phyloP scores from a whole-genome alignment of 2,329 filamentous ascomycete species.

The Diaporthe citrichinensis region DNA sequence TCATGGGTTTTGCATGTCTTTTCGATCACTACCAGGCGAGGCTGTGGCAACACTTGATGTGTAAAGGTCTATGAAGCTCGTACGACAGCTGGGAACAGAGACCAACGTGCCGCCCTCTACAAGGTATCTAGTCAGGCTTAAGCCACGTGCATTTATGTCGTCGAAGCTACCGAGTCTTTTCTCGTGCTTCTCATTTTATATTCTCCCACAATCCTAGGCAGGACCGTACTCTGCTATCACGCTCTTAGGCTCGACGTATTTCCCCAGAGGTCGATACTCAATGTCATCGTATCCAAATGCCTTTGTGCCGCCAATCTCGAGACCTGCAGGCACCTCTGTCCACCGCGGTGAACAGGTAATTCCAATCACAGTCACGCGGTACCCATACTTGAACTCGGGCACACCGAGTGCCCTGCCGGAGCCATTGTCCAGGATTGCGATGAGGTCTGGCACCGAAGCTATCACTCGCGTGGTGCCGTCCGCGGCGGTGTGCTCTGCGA shows the following conservation, averaged over 20 bases:
- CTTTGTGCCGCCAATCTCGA: conserved; percentile 62
- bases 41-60: neutral
- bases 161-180: neutral
- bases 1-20: neutral
- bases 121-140: neutral
- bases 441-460: conserved; percentile 64
- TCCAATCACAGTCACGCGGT: conserved; percentile 65
- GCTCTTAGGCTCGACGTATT: conserved; percentile 66
- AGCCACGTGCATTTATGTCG: neutral
- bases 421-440: conserved; percentile 62
- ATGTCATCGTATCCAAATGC: conserved; percentile 55
- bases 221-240: conserved; percentile 64
- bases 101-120: neutral
- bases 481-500: conserved; percentile 42
- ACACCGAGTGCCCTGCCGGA: conserved; percentile 65
- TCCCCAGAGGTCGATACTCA: conserved; percentile 64
- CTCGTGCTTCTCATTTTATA: neutral
- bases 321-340: conserved; percentile 62
- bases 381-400: conserved; percentile 68
- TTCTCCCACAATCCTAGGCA: neutral
- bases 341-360: conserved; percentile 68
- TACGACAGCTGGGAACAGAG: too few species aligned
- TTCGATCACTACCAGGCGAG: neutral
- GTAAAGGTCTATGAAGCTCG: neutral
- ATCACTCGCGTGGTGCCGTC: conserved; percentile 50